These are phyloP conservation scores for Talaromyces marneffei DNA, from an alignment of 2,329 filamentous ascomycete genomes.

Conservation along the genomic window DNA sequence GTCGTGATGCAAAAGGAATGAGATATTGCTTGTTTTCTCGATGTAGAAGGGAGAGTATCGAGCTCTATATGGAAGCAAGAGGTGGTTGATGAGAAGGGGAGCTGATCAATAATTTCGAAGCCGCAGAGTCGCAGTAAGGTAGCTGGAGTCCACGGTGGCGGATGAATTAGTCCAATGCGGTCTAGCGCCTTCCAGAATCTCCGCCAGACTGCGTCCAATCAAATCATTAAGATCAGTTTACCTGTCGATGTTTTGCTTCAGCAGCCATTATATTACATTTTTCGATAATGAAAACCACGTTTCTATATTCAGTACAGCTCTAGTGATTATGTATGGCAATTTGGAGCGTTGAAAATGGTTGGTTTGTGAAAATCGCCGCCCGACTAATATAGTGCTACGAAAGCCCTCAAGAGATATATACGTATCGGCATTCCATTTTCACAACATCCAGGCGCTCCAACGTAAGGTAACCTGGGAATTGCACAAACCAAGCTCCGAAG, in stretches of 20 bases:
- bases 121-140: neutral
- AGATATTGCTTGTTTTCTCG: neutral
- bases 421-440: neutral
- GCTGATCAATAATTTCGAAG: neutral
- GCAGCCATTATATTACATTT: neutral
- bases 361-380: neutral
- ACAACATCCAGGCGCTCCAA: too few species aligned
- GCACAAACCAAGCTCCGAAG: neutral
- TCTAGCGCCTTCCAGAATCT: constrained; percentile 13
- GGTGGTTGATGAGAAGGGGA: neutral
- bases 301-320: neutral
- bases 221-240: neutral
- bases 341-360: neutral
- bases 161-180: constrained; percentile 6
- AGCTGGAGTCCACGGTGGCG: constrained; percentile 11
- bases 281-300: too few species aligned
- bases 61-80: neutral
- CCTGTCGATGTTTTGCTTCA: neutral
- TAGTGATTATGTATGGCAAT: neutral
- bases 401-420: neutral
- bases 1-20: too few species aligned
- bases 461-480: neutral
- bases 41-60: neutral
- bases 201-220: neutral
- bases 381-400: neutral